A percentile compares a stretch with the other conserved stretches of the same genome.
These are phyloP conservation scores for Dactylellina cionopaga DNA, from an alignment of 2,329 filamentous ascomycete species.

Conservation along the genomic window DNA sequence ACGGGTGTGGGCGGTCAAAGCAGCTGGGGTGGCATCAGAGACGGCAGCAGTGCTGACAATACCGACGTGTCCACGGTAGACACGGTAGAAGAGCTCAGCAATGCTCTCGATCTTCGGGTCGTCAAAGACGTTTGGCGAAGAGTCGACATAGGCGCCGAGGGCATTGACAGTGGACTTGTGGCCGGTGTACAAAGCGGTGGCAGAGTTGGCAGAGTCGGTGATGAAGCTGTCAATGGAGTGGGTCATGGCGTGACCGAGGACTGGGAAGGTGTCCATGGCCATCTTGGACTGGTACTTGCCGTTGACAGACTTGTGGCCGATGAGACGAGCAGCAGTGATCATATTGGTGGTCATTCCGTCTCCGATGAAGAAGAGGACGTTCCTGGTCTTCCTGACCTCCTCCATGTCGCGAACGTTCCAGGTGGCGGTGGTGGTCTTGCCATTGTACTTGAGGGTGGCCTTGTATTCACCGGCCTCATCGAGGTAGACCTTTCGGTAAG, in stretches of 20 bases:
- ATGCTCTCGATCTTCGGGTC: conserved; percentile 89
- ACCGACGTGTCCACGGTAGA: conserved; percentile 69
- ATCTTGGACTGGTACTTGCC: conserved; percentile 81
- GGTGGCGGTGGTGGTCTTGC: conserved; percentile 75
- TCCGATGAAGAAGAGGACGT: conserved; percentile 85
- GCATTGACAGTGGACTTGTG: conserved; percentile 73
- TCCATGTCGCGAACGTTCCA: conserved; percentile 80
- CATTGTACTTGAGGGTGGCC: conserved; percentile 79
- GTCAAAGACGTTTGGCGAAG: conserved; percentile 76
- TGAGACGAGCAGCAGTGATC: conserved; percentile 81
- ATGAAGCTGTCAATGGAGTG: conserved; percentile 64
- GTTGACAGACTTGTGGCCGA: conserved; percentile 84
- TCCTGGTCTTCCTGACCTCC: conserved; percentile 79
- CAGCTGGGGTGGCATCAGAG: conserved; percentile 83
- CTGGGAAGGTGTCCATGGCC: conserved; percentile 82
- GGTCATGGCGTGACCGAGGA: conserved; percentile 91
- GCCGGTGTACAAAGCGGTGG: conserved; percentile 42
- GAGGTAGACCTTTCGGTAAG: conserved; percentile 78
- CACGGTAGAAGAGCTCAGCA: conserved; percentile 77
- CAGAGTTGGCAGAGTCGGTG: conserved; percentile 50
- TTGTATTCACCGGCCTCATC: conserved; percentile 82
- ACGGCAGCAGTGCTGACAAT: conserved; percentile 82
- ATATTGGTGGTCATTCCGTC: conserved; percentile 79
- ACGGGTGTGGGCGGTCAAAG: conserved; percentile 76
- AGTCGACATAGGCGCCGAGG: conserved; percentile 83